Conservation (phyloP, 2,329 filamentous ascomycete species). For the Ploettnerulaceae sp. region DNA sequence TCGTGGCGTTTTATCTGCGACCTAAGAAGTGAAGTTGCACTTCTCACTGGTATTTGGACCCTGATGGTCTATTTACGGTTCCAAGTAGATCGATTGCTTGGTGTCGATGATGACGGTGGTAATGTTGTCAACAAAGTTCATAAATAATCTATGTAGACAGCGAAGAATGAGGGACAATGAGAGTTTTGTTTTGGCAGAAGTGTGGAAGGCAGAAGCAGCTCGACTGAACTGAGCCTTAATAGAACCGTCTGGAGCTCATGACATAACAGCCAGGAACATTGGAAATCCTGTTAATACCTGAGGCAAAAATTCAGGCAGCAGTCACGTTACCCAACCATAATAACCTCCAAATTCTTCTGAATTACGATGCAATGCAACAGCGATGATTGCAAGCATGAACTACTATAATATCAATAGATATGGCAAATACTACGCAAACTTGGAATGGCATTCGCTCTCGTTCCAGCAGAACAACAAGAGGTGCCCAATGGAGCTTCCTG, state of each 20-base stretch:
- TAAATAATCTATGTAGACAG: background rate
- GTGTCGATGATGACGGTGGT: background rate
- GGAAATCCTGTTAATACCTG: slow-evolving; percentile 8
- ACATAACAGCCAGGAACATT: slow-evolving; percentile 16
- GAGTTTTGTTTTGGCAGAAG: background rate
- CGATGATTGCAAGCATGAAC: no score
- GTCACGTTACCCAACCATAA: background rate
- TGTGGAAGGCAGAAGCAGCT: slow-evolving; percentile 10
- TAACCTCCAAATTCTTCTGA: no score
- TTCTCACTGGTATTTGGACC: slow-evolving; percentile 12
- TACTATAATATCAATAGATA: no score
- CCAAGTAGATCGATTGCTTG: background rate
- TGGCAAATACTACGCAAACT: no score
- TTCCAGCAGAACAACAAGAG: no score
- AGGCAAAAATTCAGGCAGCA: slow-evolving; percentile 2
- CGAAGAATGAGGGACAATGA: background rate
- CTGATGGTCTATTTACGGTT: slow-evolving; percentile 7
- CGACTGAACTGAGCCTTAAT: slow-evolving; percentile 11
- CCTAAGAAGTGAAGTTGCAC: slow-evolving; percentile 19
- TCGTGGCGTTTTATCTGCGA: slow-evolving; percentile 30
- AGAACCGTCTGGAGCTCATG: slow-evolving; percentile 23
- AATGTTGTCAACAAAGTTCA: background rate
- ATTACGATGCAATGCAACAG: slow-evolving; percentile 1
- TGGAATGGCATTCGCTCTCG: no score
- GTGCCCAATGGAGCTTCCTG: no score